Evolutionary conservation across 2,329 filamentous ascomycete genomes (phyloP), one percentile per base, ranked within the genome.

Genomic region (Bipolaris gigantea): DNA sequence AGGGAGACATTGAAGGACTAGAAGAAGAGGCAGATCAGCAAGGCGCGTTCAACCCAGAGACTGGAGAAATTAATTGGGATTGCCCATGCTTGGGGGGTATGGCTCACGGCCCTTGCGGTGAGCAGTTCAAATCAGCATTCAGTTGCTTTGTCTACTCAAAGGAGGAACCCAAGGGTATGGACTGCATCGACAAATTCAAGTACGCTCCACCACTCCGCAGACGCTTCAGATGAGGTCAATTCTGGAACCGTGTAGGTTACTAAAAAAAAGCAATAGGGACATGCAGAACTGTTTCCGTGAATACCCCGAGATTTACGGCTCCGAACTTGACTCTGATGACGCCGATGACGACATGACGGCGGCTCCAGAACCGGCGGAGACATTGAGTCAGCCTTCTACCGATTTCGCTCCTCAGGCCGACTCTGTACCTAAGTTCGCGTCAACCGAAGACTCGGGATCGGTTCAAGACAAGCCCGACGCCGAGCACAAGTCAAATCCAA

Each of bases 41-140:
- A 76, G 94, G 91, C 51, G 94, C 94, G 1, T 99, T 97, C 80
- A 96, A 99, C 76, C 92, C 92, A 2, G 94, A 97, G 80, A 99
- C 94, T 9, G 94, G 94, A 65, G 94, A 99, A 83, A 99, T 99
- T 78, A 99, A 99, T 82, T 99, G 94, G 94, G 94, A 97, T 74
- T 99, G 94, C 76, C 94, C 94, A 15, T 99, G 94, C 75, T 80
- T 99, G 32, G 94, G 94, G 44, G 94, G 94, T 48, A 99, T 99
- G 94, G 94, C 94, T 7, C 79, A 96, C 71, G 94, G 94, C 0
- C 94, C 94, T 49, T 99, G 94, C 73, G 94, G 94, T 43, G 90
- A 95, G 73, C 87, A 97, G 70, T 99, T 99, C 83, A 92, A 88
- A 80, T 87, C 87, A 21, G 94, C 94, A 0, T 99, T 99, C 70